Conservation (phyloP, 805 yeast genomes). For the Candida vartiovaarae region DNA sequence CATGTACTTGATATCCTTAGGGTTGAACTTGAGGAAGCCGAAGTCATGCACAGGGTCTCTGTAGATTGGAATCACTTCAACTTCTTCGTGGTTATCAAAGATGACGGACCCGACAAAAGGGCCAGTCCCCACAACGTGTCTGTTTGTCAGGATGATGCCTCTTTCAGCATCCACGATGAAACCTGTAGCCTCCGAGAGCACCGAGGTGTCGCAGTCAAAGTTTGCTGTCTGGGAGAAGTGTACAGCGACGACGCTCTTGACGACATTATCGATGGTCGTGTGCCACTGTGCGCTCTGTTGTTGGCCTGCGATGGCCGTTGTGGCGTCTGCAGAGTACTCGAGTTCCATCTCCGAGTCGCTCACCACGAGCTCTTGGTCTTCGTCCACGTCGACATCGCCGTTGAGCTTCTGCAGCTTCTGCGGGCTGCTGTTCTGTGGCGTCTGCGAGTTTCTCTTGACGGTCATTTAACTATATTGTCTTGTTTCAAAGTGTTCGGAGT, state of each 20-base stretch:
- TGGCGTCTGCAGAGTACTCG: neutral
- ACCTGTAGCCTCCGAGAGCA: conserved; percentile 90
- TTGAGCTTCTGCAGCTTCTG: neutral
- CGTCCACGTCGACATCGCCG: neutral
- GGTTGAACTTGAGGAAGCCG: conserved; percentile 79
- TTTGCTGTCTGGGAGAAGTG: conserved; percentile 82
- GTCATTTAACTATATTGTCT: neutral
- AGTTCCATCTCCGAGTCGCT: too few species aligned
- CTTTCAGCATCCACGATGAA: conserved; percentile 79
- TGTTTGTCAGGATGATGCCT: conserved; percentile 83
- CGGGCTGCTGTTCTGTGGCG: neutral
- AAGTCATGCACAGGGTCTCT: conserved; percentile 95
- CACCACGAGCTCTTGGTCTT: neutral
- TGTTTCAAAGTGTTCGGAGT: too few species aligned
- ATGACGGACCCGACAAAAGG: conserved; percentile 90
- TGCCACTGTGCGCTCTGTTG: conserved; percentile 48
- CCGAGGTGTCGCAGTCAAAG: conserved; percentile 78
- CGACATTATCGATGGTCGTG: conserved; percentile 71
- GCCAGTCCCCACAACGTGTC: conserved; percentile 95
- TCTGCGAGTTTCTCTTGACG: neutral
- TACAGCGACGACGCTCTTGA: conserved; percentile 79
- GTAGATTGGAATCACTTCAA: conserved; percentile 76
- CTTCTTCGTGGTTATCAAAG: conserved; percentile 92
- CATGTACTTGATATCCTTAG: conserved; percentile 66
- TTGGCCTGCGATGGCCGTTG: neutral